Evolutionary conservation across 257 asterid genomes (phyloP), one percentile per base, ranked within the genome.

Genomic region (Nicotiana benthamiana): DNA sequence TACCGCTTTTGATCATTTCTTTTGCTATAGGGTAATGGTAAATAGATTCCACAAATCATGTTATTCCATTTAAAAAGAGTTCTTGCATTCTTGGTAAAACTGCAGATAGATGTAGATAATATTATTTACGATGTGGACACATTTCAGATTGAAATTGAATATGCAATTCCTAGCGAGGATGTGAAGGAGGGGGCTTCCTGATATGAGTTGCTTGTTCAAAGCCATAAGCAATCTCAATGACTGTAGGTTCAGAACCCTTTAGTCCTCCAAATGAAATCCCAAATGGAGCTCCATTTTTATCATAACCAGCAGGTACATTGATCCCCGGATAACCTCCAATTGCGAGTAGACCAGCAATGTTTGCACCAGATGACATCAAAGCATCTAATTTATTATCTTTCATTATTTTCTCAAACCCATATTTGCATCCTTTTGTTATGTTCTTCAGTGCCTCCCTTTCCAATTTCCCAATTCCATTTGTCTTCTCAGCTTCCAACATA

Each of bases 201-300:
- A 79, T 43, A 78, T 88, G 86, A 1, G 93, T 88, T 27, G 90
- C 89, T 82, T 89, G 91, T 77, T 88, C 94, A 77, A 90, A 90
- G 9, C 80, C 89, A 84, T 89, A 87, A 10, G 91, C 90, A 85
- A 90, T 90, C 78, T 90, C 87, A 59, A 89, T 89, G 27, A 90
- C 57, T 59, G 77, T 85, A 32, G 94, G 88, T 59, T 90, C 94
- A n/a, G 84, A 83, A 0, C 91, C 92, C 67, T 84, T 87, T 8
- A 86, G 64, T 53, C 92, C 94, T 10, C 91, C 88, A 75, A 89
- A 90, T 1, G 86, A 80, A 2, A 90, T 90, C 0, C 93, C 94
- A 8, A 80, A 32, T 1, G 93, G 91, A 34, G 43, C 27, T 40
- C 90, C 88, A 20, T 3, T 12, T 34, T 85, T 2, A 63, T 84